phyloP scores from a whole-genome alignment of 1,284 basidiomycete genomes.

The Tilletia caries region DNA sequence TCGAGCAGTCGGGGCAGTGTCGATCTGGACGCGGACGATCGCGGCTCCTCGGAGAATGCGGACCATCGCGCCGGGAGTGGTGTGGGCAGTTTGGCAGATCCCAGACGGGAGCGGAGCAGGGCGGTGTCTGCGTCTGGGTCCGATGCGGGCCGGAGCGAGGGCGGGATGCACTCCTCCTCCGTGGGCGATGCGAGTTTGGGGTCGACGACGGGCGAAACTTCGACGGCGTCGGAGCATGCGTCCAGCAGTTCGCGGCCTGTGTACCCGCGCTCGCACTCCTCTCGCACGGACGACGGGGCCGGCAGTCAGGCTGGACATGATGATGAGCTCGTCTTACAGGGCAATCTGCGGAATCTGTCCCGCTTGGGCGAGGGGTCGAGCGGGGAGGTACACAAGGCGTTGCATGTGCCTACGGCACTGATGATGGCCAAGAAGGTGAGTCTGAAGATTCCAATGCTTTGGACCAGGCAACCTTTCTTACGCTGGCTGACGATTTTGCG shows the following conservation, averaged over 20 bases:
- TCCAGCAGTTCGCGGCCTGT: background rate
- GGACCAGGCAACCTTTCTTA: too few species aligned
- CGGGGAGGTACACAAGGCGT: conserved; percentile 88
- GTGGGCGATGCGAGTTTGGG: too few species aligned
- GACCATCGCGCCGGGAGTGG: background rate
- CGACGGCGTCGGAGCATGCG: too few species aligned
- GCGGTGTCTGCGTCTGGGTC: background rate
- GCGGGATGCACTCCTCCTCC: background rate
- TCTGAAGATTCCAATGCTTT: conserved; percentile 1
- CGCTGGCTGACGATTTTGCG: too few species aligned
- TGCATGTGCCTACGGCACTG: conserved; percentile 68
- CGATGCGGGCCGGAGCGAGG: background rate
- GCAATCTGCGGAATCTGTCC: conserved; percentile 68
- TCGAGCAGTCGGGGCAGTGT: background rate
- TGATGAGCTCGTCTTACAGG: conserved; percentile 44
- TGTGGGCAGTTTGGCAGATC: background rate
- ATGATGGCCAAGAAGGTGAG: conserved; percentile 83
- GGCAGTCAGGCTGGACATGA: conserved; percentile 15
- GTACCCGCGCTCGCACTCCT: background rate
- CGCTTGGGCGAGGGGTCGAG: conserved; percentile 91
- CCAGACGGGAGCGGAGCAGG: too few species aligned
- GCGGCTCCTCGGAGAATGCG: background rate
- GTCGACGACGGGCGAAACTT: too few species aligned
- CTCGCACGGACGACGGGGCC: conserved; percentile 18
- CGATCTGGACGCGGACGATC: background rate